Base-by-base conservation (phyloP, 169 alveolate species). In the Babesia ovis region DNA sequence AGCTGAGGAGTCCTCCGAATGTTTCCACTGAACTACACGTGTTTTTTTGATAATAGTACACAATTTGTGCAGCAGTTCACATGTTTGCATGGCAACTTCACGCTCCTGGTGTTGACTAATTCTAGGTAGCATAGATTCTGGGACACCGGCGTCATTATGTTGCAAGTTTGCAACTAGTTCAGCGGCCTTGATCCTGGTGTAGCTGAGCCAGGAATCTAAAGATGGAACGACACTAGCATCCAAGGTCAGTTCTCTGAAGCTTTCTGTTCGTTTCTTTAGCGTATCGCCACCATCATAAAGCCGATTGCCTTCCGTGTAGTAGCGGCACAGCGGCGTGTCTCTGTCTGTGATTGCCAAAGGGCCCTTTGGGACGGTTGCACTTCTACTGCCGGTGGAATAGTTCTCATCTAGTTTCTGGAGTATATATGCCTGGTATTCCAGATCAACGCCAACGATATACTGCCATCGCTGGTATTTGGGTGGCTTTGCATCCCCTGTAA, bases 401-500 rank as follows among this genome's bases (percentile, higher is more conserved):
- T 37, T 22, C n/a, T 48, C 83, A 9, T 68, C 43, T 2, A 68
- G 46, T 14, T n/a, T 27, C 5, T 72, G 46, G 25, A 72, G 42
- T 12, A 42, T 14, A 5, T n/a, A 14, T 14, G 22, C 64, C 56
- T 72, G 83, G 12, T 53, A 35, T 46, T 72, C 73, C 56, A 16
- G 27, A 35, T 25, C 46, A 8, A 72, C 34, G 8, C 83, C 83
- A 8, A 72, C 83, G 16, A 72, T 35, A 27, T 59, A 62, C 68
- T 43, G 83, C 51, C 53, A 59, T 45, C 83, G 60, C 12, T n/a
- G 12, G 61, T 64, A 64, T 22, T 45, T 64, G 4, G 74, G 74
- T 2, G 74, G 74, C 54, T 46, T 45, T 14, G 20, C 51, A 25
- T 64, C 31, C 39, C 25, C 74, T 0, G 34, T 50, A 5, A 5